Evolutionary conservation across 306 rosid species (phyloP), one percentile per base, ranked within the genome.

Genomic region (Phaseolus lunatus): DNA sequence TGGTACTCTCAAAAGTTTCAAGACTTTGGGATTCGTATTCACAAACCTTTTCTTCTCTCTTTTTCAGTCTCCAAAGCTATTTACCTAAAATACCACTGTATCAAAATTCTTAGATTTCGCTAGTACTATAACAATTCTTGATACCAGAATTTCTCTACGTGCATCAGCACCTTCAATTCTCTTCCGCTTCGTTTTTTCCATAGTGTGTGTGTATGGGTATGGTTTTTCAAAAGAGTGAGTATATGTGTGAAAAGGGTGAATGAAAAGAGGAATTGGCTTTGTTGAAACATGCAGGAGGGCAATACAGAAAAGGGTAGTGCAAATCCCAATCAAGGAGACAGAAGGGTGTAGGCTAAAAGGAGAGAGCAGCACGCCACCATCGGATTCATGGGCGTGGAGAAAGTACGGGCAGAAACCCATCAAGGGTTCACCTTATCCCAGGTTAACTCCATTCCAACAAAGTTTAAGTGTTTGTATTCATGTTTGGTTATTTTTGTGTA

Each of bases 341-440:
- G 89, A 88, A 75, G 96, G 92, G n/a, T 80, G 89, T 10, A 82
- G 89, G 62, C 84, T 83, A 7, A 90, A 86, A 70, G 90, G 87
- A 3, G 95, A 90, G 39, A 90, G 79, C 80, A 84, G 84, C 73
- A 87, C 92, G 6, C 97, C 97, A 20, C 97, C 97, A 0, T 89
- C 94, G 0, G 99, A 95, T 86, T 91, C 97, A 7, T 95, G 97
- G 97, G 94, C 97, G 14, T 95, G 99, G 99, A 81, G 99, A 66
- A 95, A 95, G 57, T 95, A 95, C 61, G 99, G 99, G 2, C 99
- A 95, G 80, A 95, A 95, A 68, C 99, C 99, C 77, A 95, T 95
- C 91, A 95, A 95, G 76, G 99, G 99, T 71, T 95, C 99, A 2
- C 99, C 99, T 19, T 95, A 90, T 57, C 99, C 99, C 49, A 95